Evolutionary conservation across 495 filamentous ascomycete genomes (phyloP).

Genomic region (Astrocystis sublimbata): DNA sequence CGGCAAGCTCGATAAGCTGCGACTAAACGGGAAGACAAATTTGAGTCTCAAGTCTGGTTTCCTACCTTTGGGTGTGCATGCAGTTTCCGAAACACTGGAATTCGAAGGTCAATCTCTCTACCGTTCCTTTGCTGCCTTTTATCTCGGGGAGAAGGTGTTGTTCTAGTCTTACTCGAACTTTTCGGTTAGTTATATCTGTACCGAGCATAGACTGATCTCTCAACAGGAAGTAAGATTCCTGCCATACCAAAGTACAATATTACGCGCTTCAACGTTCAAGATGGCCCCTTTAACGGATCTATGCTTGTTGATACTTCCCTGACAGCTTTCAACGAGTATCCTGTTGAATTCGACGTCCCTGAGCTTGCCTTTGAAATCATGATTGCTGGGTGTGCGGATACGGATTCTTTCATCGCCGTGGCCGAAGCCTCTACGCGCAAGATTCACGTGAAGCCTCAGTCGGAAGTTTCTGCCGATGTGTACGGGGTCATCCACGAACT

Average conservation of each 20-base stretch:
- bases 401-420: slow-evolving; percentile 61
- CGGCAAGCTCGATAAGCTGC: slow-evolving; percentile 67
- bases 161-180: slow-evolving; percentile 25
- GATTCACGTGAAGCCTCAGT: slow-evolving; percentile 63
- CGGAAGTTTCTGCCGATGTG: slow-evolving; percentile 66
- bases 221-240: slow-evolving; percentile 66
- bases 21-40: slow-evolving; percentile 67
- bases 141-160: slow-evolving; percentile 51
- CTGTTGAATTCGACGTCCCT: slow-evolving; percentile 71
- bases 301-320: slow-evolving; percentile 79
- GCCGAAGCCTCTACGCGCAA: slow-evolving; percentile 70
- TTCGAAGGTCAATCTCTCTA: slow-evolving; percentile 79
- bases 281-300: slow-evolving; percentile 61
- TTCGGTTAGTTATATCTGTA: not conserved
- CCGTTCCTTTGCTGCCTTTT: slow-evolving; percentile 53
- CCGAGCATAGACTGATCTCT: slow-evolving; percentile 28
- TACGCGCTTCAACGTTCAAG: slow-evolving; percentile 70
- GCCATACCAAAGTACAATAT: slow-evolving; percentile 76
- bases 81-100: slow-evolving; percentile 65
- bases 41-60: slow-evolving; percentile 75
- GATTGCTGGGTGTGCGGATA: slow-evolving; percentile 74
- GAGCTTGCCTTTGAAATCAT: slow-evolving; percentile 79
- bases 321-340: slow-evolving; percentile 68
- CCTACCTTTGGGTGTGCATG: slow-evolving; percentile 71
- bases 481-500: slow-evolving; percentile 68